phyloP scores from a whole-genome alignment of 331 rosid genomes.

The Erythrophleum ivorense region DNA sequence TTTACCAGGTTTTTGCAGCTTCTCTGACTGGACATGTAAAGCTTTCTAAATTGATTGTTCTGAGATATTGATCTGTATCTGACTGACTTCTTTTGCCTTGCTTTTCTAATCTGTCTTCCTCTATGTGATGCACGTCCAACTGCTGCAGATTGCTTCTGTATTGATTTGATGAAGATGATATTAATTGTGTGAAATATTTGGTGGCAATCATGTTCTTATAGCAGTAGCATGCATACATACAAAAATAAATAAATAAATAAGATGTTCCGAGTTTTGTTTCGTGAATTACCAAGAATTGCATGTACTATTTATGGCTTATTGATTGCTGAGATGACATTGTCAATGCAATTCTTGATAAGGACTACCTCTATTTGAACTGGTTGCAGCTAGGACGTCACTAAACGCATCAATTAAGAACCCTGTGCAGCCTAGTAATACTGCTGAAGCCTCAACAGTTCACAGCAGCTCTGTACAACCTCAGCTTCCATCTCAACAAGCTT shows the following conservation, averaged over 20 bases:
- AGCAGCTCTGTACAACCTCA: conserved; percentile 42
- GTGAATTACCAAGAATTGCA: conserved; percentile 9
- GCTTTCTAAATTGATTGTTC: neutral
- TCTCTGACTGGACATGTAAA: neutral
- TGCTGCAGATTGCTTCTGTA: conserved; percentile 5
- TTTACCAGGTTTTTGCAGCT: conserved; percentile 9
- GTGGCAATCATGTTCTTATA: neutral
- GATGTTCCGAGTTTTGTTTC: conserved; percentile 1
- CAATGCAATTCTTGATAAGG: conserved; percentile 30
- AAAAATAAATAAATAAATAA: neutral
- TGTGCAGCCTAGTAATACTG: conserved; percentile 40
- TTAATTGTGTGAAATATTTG: neutral
- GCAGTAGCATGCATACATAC: too few species aligned
- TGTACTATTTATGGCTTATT: neutral
- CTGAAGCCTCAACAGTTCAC: conserved; percentile 44
- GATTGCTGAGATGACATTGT: conserved; percentile 9
- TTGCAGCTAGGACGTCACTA: conserved; percentile 53
- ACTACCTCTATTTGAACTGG: conserved; percentile 20
- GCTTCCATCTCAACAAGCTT: conserved; percentile 55
- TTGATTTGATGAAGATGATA: neutral
- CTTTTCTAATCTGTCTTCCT: neutral
- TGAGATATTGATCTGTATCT: too few species aligned
- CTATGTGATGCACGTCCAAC: neutral
- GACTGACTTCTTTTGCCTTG: neutral
- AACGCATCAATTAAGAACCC: conserved; percentile 40